A percentile compares a stretch with the other conserved stretches of the same genome.
Evolutionary conservation across 2,329 filamentous ascomycete genomes (phyloP).

Genomic region (Ophiostoma ips): DNA sequence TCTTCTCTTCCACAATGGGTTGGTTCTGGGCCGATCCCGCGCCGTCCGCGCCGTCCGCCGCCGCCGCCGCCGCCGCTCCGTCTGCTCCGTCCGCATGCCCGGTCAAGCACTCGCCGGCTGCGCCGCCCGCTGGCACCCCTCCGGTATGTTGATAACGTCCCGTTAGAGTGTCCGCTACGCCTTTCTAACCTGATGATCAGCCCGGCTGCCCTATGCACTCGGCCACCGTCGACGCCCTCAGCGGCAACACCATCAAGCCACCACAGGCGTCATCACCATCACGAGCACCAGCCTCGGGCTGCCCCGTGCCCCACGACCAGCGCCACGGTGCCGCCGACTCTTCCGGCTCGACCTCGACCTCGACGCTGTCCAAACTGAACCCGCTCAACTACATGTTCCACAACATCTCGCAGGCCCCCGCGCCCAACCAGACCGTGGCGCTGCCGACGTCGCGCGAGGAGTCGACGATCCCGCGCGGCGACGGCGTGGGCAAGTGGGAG

Average conservation of each 20-base stretch:
- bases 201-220: conserved; percentile 45
- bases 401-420: conserved; percentile 65
- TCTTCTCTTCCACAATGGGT: conserved; percentile 30
- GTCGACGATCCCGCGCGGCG: conserved; percentile 83
- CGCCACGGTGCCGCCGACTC: conserved; percentile 9
- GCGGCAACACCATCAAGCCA: conserved; percentile 16
- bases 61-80: neutral
- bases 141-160: no score
- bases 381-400: conserved; percentile 92
- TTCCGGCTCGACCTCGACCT: conserved; percentile 15
- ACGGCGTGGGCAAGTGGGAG: conserved; percentile 74
- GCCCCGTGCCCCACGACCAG: conserved; percentile 25
- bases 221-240: conserved; percentile 35
- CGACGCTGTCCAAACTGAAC: conserved; percentile 39
- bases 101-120: conserved; percentile 7
- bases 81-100: conserved; percentile 3
- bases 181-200: conserved; percentile 23
- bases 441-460: conserved; percentile 71
- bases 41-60: conserved; percentile 13
- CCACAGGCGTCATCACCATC: conserved; percentile 12
- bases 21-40: conserved; percentile 49
- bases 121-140: conserved; percentile 20
- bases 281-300: conserved; percentile 25
- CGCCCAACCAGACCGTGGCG: conserved; percentile 55
- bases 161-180: no score